Conservation (phyloP, 1,284 basidiomycete genomes). For the Puccinia hordei region DNA sequence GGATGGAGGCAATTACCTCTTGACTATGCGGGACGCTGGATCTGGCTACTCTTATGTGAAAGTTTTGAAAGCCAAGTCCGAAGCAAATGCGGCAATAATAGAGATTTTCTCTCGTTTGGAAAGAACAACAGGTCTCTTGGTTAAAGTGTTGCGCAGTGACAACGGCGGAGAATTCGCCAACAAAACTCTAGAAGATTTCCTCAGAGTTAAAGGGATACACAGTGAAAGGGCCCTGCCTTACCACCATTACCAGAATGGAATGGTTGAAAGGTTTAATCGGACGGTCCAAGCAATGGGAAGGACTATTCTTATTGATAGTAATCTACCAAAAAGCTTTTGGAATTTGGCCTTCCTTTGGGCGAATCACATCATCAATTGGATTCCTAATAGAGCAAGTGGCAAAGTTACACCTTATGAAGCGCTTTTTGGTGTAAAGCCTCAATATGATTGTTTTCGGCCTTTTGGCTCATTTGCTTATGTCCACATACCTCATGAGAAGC, state of each 20-base stretch:
- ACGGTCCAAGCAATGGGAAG: too few species aligned
- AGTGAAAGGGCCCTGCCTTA: neutral
- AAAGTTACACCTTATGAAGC: too few species aligned
- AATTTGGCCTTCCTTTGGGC: conserved; percentile 15
- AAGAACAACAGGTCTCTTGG: neutral
- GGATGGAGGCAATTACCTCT: neutral
- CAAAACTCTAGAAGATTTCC: too few species aligned
- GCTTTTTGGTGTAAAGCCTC: too few species aligned
- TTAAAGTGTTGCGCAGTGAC: too few species aligned
- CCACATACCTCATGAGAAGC: conserved; percentile 7
- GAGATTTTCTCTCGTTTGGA: neutral
- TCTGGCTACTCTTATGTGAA: neutral
- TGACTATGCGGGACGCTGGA: conserved; percentile 5
- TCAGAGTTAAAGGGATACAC: too few species aligned
- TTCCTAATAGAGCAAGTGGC: conserved; percentile 4
- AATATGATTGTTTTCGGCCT: too few species aligned
- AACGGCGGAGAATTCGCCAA: too few species aligned
- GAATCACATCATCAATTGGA: neutral
- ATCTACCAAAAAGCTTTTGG: conserved; percentile 1
- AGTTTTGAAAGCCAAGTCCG: neutral
- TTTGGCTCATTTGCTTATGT: conserved; percentile 1
- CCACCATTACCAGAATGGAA: too few species aligned
- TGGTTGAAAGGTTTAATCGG: too few species aligned
- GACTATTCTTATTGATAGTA: neutral
- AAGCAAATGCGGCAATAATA: neutral